These are phyloP conservation scores for Aristolochia contorta DNA, from an alignment of 164 flowering plant species.

Conservation along the genomic window DNA sequence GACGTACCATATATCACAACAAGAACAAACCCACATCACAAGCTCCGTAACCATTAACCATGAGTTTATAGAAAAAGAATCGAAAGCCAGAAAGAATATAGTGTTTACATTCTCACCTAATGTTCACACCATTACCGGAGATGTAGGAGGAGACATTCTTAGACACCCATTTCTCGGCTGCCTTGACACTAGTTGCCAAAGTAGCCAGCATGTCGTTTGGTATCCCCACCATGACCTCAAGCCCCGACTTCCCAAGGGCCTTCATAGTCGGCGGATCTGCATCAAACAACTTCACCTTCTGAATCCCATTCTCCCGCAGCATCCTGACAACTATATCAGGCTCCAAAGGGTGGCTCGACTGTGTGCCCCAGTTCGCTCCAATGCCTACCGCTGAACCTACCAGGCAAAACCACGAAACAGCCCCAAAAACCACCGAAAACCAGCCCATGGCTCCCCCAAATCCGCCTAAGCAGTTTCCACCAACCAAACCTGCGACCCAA, in stretches of 20 bases:
- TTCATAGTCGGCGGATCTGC: slow-evolving; percentile 51
- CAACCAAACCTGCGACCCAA: too few species aligned
- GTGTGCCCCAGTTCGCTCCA: slow-evolving; percentile 94
- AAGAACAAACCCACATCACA: not conserved
- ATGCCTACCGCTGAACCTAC: slow-evolving; percentile 35
- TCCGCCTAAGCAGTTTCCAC: too few species aligned
- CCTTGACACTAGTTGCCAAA: slow-evolving; percentile 52
- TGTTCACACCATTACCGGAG: slow-evolving; percentile 37
- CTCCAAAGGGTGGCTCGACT: slow-evolving; percentile 55
- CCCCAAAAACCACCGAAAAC: slow-evolving; percentile 7
- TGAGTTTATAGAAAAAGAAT: not conserved
- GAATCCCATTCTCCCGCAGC: slow-evolving; percentile 64
- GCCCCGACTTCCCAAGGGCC: slow-evolving; percentile 44
- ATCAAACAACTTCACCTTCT: slow-evolving; percentile 88
- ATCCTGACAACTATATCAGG: slow-evolving; percentile 54
- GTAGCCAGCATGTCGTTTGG: slow-evolving; percentile 80
- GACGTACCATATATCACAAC: too few species aligned
- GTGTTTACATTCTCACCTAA: slow-evolving; percentile 37
- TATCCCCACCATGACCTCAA: slow-evolving; percentile 96
- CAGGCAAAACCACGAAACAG: slow-evolving; percentile 11
- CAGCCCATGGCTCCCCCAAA: slow-evolving; percentile 13
- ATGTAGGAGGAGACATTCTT: slow-evolving; percentile 68
- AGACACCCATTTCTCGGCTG: slow-evolving; percentile 88
- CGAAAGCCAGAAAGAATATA: not conserved
- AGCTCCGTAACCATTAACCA: not conserved